Base-by-base conservation (phyloP, 129 eudicot genomes). In the Tagetes patula region DNA sequence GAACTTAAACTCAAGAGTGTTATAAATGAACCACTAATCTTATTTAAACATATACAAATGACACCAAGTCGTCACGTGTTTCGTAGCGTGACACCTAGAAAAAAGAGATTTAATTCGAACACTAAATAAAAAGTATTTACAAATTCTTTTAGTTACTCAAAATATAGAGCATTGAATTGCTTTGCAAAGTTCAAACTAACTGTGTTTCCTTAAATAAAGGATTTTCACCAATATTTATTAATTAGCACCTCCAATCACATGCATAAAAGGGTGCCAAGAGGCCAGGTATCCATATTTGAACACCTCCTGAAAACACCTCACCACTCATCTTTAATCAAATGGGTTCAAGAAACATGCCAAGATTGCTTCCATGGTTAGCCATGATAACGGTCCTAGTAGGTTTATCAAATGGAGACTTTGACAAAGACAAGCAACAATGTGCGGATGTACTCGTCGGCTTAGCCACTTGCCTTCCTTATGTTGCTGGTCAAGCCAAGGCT, bases 401-500 rank as follows among this genome's bases (percentile, higher is more conserved):
- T 65, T 45, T 56, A n/a, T 27, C 82, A 20, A 54, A 71, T 1
- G 79, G 55, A 5, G 88, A 88, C 63, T 31, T 88, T 31, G 77
- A 48, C 0, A 69, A 85, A 75, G 97, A 91, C 66, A 86, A 67
- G 41, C 31, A 73, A 8, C 63, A 82, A 62, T 91, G 97, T 72
- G 79, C 56, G 0, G 50, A 67, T 13, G 85, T 81, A 13, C 69
- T 88, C 10, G 47, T 75, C 0, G 90, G 82, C 33, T 75, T 88
- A 36, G 77, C 75, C 5, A 79, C 90, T 0, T 91, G 97, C 72
- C 89, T 91, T 30, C 73, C 89, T 6, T 91, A 87, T 50, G 95
- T 82, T 4, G 50, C 86, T 6, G 86, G 86, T 9, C 59, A 76
- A 10, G 85, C 88, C 3, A 91, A 86, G 75, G 74, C 84, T 20